Evolutionary conservation across 495 filamentous ascomycete species (phyloP), one percentile per base, ranked within the genome.

Genomic region (Thermothielavioides terrestris): DNA sequence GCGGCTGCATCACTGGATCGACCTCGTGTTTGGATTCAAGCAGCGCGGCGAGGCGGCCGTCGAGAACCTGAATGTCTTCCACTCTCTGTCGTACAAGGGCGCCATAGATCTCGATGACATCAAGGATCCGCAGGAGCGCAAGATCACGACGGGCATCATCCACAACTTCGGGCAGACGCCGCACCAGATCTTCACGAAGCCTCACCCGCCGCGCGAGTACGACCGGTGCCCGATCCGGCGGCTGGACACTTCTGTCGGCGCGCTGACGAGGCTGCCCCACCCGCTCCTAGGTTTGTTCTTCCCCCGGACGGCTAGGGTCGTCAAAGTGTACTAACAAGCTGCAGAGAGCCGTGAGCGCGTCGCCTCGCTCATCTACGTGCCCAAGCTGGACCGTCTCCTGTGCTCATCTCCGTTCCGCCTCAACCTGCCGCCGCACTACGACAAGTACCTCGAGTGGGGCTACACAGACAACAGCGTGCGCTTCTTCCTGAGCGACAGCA

Each of bases 111-210:
- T 98, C 2, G 92, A 98, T 57, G 82, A 80, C 39, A 97, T 98
- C 58, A 79, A 83, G 34, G 92, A 98, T 60, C 85, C 86, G 0
- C 77, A 87, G 48, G 89, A 95, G 62, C 76, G 86, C 30, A 68
- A 86, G 15, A 86, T 87, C 4, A 90, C 88, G 0, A 95, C 95
- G 55, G 86, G 88, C 21, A 95, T 95, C 59, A 95, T 98, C 51
- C 89, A 98, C 67, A 96, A 96, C 60, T 98, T 98, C 67, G 92
- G 92, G 1, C 92, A 98, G 63, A 98, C 94, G 11, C 94, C 94
- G 2, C 81, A 91, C 65, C 92, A 98, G 65, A 83, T 96, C 17
- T 98, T 96, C 65, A 81, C 80, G 25, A 80, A 83, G 52, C 73
- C 82, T 14, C 92, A 98, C 67, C 79, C 83, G 7, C 63, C 76